Conservation (phyloP, 2,329 filamentous ascomycete genomes). For the Beauveria bassiana region DNA sequence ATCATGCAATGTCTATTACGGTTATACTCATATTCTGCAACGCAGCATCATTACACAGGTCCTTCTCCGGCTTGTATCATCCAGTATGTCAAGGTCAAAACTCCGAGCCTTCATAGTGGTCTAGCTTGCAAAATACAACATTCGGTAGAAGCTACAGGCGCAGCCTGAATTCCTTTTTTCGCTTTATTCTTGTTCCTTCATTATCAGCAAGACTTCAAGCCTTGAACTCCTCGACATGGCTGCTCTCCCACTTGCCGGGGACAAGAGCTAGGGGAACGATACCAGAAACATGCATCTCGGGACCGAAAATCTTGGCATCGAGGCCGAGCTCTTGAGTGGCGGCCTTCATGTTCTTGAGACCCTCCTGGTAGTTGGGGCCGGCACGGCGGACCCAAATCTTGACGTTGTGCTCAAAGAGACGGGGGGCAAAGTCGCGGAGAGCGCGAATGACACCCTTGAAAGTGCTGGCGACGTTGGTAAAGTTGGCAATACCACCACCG, state of each 20-base stretch:
- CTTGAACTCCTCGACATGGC: slow-evolving; percentile 54
- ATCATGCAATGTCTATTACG: slow-evolving; percentile 12
- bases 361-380: slow-evolving; percentile 97
- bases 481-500: slow-evolving; percentile 99
- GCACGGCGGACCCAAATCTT: slow-evolving; percentile 91
- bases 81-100: slow-evolving; percentile 10
- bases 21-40: slow-evolving; percentile 9
- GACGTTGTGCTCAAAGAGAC: slow-evolving; percentile 91
- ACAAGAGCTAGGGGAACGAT: slow-evolving; percentile 88
- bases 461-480: slow-evolving; percentile 98
- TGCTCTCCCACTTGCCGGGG: slow-evolving; percentile 55
- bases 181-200: background rate
- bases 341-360: slow-evolving; percentile 98
- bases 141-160: slow-evolving; percentile 14
- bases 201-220: slow-evolving; percentile 29
- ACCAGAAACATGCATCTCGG: slow-evolving; percentile 93
- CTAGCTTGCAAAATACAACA: slow-evolving; percentile 29
- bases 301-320: slow-evolving; percentile 55
- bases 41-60: slow-evolving; percentile 9
- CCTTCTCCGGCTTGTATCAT: slow-evolving; percentile 7
- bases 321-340: slow-evolving; percentile 90
- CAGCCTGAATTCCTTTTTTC: background rate
- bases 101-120: slow-evolving; percentile 20
- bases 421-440: slow-evolving; percentile 77
- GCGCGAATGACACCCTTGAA: slow-evolving; percentile 99